Evolutionary conservation across 2,329 filamentous ascomycete genomes (phyloP).

Genomic region (Colletotrichum trifolii): DNA sequence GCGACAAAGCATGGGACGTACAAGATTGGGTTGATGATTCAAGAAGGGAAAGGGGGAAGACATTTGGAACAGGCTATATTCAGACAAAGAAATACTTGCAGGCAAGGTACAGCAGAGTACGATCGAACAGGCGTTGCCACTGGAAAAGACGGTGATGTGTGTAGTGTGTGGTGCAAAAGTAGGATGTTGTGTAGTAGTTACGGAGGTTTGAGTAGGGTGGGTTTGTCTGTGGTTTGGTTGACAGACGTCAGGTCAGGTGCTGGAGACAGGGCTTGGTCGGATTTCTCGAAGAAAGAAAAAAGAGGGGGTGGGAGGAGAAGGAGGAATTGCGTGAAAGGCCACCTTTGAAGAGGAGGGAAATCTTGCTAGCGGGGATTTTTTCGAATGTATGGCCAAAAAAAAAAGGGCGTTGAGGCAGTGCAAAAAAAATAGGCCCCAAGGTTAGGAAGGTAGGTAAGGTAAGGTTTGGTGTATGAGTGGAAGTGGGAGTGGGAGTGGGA

Average conservation of each 20-base stretch:
- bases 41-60: neutral
- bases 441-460: slow-evolving; percentile 6
- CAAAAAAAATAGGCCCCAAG: slow-evolving; percentile 32
- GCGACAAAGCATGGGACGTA: slow-evolving; percentile 27
- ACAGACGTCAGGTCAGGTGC: slow-evolving; percentile 20
- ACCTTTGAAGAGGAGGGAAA: slow-evolving; percentile 32
- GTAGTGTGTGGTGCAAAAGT: neutral
- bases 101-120: neutral
- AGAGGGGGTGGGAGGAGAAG: slow-evolving; percentile 26
- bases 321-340: slow-evolving; percentile 19
- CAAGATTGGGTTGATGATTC: slow-evolving; percentile 8
- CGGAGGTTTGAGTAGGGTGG: slow-evolving; percentile 32
- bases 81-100: slow-evolving; percentile 26
- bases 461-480: slow-evolving; percentile 36
- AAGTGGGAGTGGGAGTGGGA: slow-evolving; percentile 33
- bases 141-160: slow-evolving; percentile 12
- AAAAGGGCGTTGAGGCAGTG: slow-evolving; percentile 37
- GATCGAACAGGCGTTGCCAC: slow-evolving; percentile 6
- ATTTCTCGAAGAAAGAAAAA: slow-evolving; percentile 29
- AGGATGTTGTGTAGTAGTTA: neutral
- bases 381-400: slow-evolving; percentile 20
- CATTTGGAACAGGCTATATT: slow-evolving; percentile 19
- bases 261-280: slow-evolving; percentile 18
- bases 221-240: slow-evolving; percentile 24
- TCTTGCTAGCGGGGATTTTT: slow-evolving; percentile 32